Evolutionary conservation across 345 rosid genomes (phyloP), one percentile per base, ranked within the genome.

Genomic region (Populus ilicifolia): DNA sequence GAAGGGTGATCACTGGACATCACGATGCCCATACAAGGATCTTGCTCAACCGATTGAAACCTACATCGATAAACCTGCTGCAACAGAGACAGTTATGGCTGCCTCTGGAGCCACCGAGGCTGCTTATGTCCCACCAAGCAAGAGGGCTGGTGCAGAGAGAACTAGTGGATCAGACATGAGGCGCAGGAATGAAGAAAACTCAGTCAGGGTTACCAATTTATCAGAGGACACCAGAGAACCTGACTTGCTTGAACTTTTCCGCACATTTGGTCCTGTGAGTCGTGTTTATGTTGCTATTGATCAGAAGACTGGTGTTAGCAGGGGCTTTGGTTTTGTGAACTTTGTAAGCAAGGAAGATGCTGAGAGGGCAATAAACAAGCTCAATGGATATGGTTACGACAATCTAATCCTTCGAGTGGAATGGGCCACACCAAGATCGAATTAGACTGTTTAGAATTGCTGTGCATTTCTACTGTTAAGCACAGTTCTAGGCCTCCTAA

Each of bases 1-100:
- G 89, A 92, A 91, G 83, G 96, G 94, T 72, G 97, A 93, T 69
- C 99, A 93, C 85, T 93, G 99, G 99, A 93, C 97, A 4, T 86
- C 94, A 11, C 85, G 91, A 76, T 92, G 98, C 65, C 96, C 97
- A 5, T 93, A 90, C 87, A 92, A 90, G 90, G 98, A 95, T 84
- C 94, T 93, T 20, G 94, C 93, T 67, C 78, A 79, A 62, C 89
- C 81, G 18, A 1, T 86, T 0, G 98, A 92, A 74, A 79, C 68
- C 41, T 90, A 89, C 43, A 44, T 79, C 0, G 98, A 95, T 43
- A 93, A 87, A 81, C 98, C 97, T 44, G 38, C 89, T 3, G 71
- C 81, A 33, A 77, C 90, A 27, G 98, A 89, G 46, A 41, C 88
- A 62, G 61, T 75, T 30, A 64, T 83, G n/a, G 77, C 91, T 79